Percentiles rank a stretch among this genome's conserved stretches.
phyloP scores from a whole-genome alignment of 1,139 yeast genomes.

The Geotrichum restrictum region DNA sequence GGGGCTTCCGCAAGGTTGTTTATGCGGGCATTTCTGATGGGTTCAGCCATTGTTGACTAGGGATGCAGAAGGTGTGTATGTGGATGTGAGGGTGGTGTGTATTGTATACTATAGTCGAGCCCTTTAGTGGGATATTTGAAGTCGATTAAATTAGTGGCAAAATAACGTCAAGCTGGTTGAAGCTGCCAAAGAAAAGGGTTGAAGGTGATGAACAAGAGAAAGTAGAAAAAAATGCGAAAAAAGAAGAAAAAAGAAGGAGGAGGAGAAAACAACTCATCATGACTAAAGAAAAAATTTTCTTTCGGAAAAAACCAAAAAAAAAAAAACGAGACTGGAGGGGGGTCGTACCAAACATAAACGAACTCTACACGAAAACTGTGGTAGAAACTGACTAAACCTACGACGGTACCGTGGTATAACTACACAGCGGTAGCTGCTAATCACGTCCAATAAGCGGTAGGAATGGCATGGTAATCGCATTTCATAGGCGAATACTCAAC shows the following conservation, averaged over 20 bases:
- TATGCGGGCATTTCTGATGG: slow-evolving; percentile 56
- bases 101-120: too few relatives aligned
- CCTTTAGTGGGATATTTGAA: not conserved
- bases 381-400: too few relatives aligned
- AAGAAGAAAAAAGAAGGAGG: not conserved
- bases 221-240: not conserved
- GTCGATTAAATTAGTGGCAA: not conserved
- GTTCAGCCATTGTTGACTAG: slow-evolving; percentile 52
- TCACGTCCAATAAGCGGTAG: too few relatives aligned
- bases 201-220: not conserved
- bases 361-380: too few relatives aligned
- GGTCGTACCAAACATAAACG: too few relatives aligned
- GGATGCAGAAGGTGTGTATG: too few relatives aligned
- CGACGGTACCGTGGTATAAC: too few relatives aligned
- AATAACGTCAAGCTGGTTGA: too few relatives aligned
- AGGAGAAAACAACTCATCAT: not conserved
- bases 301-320: not conserved
- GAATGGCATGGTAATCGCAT: too few relatives aligned
- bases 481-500: too few relatives aligned
- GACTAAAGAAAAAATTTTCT: not conserved
- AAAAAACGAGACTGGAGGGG: not conserved
- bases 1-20: slow-evolving; percentile 91
- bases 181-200: not conserved
- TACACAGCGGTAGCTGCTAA: too few relatives aligned
- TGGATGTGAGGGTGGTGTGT: too few relatives aligned